Base-by-base conservation (phyloP, 2,329 filamentous ascomycete species). In the Hypoxylon sp. region DNA sequence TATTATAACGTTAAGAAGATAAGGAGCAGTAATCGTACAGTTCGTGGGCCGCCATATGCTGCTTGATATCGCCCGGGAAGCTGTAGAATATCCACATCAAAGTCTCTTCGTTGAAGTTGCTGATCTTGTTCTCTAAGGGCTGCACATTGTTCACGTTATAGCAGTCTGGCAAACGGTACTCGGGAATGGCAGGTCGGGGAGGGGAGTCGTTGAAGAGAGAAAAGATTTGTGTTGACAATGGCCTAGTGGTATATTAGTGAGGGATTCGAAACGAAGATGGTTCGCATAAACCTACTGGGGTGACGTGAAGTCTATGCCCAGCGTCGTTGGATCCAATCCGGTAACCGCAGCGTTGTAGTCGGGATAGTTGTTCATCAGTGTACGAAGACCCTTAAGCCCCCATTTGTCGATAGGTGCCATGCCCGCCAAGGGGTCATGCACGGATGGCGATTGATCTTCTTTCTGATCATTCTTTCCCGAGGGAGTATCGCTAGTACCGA, bases 1-100 rank as follows among this genome's bases (percentile, higher is more conserved):
- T 37, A 68, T 54, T 25, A 35, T 6, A 20, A 51, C 10, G 27
- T 17, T 22, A 58, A 17, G 53, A 53, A 42, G 33, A 59, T 27
- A 22, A 7, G 14, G 11, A 10, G 35, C 10, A 6, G 62, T 50
- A 2, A 35, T 72, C 87, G 79, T 80, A 91, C 88, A 91, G 81
- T 76, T 91, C 88, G 44, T 85, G 81, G 0, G 89, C 89, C 2
- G 89, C 89, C 79, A 90, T 81, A 53, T 89, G 85, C 76, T 91
- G 89, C 77, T 90, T 88, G 37, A 86, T 76, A 73, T 91, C 89
- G 49, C 85, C 83, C 6, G 89, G 88, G 66, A 87, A 90, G 78
- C 87, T 90, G 78, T 91, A 91, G 75, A 91, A 91, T 71, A 91
- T 91, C 85, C 88, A 90, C 78, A 91, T 88, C 53, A 91, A 80